Percentiles rank a stretch among this genome's conserved stretches.
Evolutionary conservation across 768 basidiomycete genomes (phyloP).

Genomic region (Tubosaeta brunneosetosa): DNA sequence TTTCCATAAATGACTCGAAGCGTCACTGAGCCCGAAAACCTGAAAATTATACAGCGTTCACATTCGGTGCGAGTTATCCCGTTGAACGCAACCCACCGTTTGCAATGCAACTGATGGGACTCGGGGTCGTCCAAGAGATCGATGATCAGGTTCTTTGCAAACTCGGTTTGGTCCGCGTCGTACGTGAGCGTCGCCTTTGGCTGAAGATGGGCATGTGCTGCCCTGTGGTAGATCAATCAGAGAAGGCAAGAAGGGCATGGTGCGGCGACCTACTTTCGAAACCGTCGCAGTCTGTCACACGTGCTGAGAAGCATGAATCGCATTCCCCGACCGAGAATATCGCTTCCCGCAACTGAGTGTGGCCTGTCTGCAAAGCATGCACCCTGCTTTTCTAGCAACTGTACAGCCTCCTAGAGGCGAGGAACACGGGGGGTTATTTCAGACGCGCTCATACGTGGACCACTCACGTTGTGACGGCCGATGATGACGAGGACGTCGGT

Average conservation of each 20-base stretch:
- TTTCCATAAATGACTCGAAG: slow-evolving; percentile 29
- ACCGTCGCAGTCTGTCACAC: slow-evolving; percentile 54
- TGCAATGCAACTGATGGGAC: slow-evolving; percentile 20
- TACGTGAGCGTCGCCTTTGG: slow-evolving; percentile 44
- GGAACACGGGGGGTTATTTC: not conserved
- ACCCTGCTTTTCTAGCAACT: slow-evolving; percentile 60
- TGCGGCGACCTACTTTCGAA: slow-evolving; percentile 40
- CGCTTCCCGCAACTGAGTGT: slow-evolving; percentile 47
- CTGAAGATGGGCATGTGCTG: slow-evolving; percentile 51
- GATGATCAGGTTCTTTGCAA: slow-evolving; percentile 21
- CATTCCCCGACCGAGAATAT: slow-evolving; percentile 57
- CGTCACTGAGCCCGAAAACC: slow-evolving; percentile 25
- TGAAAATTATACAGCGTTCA: not conserved
- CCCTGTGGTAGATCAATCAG: slow-evolving; percentile 26
- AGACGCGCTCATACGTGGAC: not conserved
- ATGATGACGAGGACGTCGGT: slow-evolving; percentile 24
- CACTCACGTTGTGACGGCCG: slow-evolving; percentile 17
- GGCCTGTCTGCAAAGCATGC: slow-evolving; percentile 49
- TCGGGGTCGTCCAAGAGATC: slow-evolving; percentile 24
- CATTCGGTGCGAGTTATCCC: too few relatives aligned
- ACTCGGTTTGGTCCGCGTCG: slow-evolving; percentile 40
- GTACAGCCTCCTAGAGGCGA: slow-evolving; percentile 36
- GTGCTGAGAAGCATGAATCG: slow-evolving; percentile 47
- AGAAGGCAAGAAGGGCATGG: not conserved
- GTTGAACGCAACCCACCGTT: slow-evolving; percentile 33